phyloP scores from a whole-genome alignment of 2,329 filamentous ascomycete genomes.

The Colletotrichum kahawae region DNA sequence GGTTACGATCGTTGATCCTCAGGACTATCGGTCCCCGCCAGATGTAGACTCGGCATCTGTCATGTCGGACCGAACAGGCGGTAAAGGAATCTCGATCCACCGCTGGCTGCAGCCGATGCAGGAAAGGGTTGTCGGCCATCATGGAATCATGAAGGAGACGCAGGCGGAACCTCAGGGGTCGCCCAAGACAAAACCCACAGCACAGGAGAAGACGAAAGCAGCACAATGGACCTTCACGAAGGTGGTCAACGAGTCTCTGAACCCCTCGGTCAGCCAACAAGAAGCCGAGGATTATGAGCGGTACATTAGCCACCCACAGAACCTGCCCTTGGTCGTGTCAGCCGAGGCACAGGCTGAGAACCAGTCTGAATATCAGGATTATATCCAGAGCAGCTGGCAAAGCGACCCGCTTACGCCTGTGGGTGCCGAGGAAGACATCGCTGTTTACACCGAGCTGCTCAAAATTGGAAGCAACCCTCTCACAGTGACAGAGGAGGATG shows the following conservation, averaged over 20 bases:
- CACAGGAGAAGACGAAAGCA: conserved; percentile 77
- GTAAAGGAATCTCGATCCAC: conserved; percentile 58
- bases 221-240: conserved; percentile 90
- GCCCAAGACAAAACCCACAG: conserved; percentile 58
- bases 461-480: conserved; percentile 81
- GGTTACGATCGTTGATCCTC: conserved; percentile 71
- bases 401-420: conserved; percentile 55
- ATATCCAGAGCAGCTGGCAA: conserved; percentile 73
- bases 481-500: conserved; percentile 86
- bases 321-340: conserved; percentile 81
- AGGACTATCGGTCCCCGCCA: conserved; percentile 37
- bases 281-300: conserved; percentile 87
- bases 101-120: conserved; percentile 62
- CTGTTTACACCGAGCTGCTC: conserved; percentile 79
- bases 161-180: conserved; percentile 26
- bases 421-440: conserved; percentile 67
- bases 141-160: conserved; percentile 64
- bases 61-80: conserved; percentile 11
- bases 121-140: conserved; percentile 29
- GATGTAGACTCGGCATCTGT: conserved; percentile 30
- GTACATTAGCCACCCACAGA: conserved; percentile 89
- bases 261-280: conserved; percentile 77
- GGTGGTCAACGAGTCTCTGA: conserved; percentile 83
- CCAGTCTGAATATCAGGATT: conserved; percentile 78
- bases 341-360: conserved; percentile 67